Evolutionary conservation across 1,284 basidiomycete species (phyloP).

Genomic region (Pyrrhoderma noxium): DNA sequence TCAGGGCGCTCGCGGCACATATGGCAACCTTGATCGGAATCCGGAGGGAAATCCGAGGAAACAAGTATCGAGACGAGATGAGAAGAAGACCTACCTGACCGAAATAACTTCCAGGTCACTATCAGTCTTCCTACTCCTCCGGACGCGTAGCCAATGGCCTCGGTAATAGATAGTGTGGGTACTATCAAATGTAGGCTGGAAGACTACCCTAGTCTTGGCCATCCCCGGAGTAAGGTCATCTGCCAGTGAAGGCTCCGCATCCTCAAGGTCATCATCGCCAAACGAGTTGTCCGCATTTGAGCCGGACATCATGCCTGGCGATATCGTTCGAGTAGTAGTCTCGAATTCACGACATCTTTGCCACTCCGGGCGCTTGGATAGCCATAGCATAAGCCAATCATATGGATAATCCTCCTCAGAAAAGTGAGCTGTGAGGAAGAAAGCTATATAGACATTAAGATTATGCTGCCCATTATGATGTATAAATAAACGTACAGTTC

Average conservation of each 20-base stretch:
- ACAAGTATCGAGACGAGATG: not conserved
- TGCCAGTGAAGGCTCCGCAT: slow-evolving; percentile 29
- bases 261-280: slow-evolving; percentile 53
- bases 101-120: slow-evolving; percentile 64
- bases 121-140: slow-evolving; percentile 57
- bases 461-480: slow-evolving; percentile 13
- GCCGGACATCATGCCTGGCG: slow-evolving; percentile 42
- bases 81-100: slow-evolving; percentile 43
- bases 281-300: slow-evolving; percentile 50
- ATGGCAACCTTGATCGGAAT: slow-evolving; percentile 4
- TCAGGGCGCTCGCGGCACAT: slow-evolving; percentile 6
- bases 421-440: slow-evolving; percentile 81
- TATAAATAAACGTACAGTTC: slow-evolving; percentile 44
- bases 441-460: slow-evolving; percentile 39
- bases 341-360: slow-evolving; percentile 78
- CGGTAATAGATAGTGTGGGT: slow-evolving; percentile 79
- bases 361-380: slow-evolving; percentile 55
- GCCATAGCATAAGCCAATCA: slow-evolving; percentile 40
- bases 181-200: slow-evolving; percentile 76
- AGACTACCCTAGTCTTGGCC: slow-evolving; percentile 71
- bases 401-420: slow-evolving; percentile 79
- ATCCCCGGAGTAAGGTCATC: slow-evolving; percentile 53
- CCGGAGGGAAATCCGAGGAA: slow-evolving; percentile 3
- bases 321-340: slow-evolving; percentile 64
- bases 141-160: slow-evolving; percentile 72